Percentiles rank a stretch among this genome's conserved stretches.
These are phyloP conservation scores for Tuber borchii DNA, from an alignment of 495 filamentous ascomycete species.

Conservation along the genomic window DNA sequence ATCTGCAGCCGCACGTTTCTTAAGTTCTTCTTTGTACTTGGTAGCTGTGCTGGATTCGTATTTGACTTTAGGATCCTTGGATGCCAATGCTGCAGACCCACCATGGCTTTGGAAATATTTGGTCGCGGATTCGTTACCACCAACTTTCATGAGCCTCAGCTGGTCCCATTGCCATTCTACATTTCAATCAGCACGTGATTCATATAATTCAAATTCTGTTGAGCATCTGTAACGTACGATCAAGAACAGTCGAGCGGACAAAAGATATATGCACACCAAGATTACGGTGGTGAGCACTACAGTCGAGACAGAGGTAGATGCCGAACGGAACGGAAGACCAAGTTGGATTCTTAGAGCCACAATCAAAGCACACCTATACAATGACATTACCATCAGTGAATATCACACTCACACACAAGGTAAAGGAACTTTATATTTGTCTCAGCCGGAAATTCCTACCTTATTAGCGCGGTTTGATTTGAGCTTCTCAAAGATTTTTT, in stretches of 20 bases:
- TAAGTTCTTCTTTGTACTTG: constrained; percentile 95
- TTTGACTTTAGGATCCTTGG: constrained; percentile 93
- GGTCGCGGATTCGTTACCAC: constrained; percentile 94
- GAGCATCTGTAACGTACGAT: constrained; percentile 59
- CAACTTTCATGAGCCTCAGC: constrained; percentile 94
- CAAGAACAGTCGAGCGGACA: constrained; percentile 94
- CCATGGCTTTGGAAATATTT: constrained; percentile 97
- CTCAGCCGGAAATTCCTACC: constrained; percentile 49
- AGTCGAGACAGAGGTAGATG: constrained; percentile 97
- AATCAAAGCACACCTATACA: constrained; percentile 88
- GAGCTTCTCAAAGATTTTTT: constrained; percentile 96
- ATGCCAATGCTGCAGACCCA: constrained; percentile 83
- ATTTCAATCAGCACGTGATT: constrained; percentile 12
- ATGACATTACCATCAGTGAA: constrained; percentile 5
- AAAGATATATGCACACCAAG: constrained; percentile 94
- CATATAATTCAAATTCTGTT: not conserved
- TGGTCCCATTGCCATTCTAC: constrained; percentile 99
- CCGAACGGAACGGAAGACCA: constrained; percentile 97
- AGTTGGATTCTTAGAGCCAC: constrained; percentile 90
- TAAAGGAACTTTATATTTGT: not conserved
- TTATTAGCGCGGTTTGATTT: constrained; percentile 90
- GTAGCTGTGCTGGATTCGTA: constrained; percentile 83
- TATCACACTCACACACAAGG: not conserved
- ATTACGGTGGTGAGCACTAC: constrained; percentile 85
- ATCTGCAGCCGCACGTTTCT: constrained; percentile 71